Evolutionary conservation across 306 rosid species (phyloP), one percentile per base, ranked within the genome.

Genomic region (Lagenaria siceraria): DNA sequence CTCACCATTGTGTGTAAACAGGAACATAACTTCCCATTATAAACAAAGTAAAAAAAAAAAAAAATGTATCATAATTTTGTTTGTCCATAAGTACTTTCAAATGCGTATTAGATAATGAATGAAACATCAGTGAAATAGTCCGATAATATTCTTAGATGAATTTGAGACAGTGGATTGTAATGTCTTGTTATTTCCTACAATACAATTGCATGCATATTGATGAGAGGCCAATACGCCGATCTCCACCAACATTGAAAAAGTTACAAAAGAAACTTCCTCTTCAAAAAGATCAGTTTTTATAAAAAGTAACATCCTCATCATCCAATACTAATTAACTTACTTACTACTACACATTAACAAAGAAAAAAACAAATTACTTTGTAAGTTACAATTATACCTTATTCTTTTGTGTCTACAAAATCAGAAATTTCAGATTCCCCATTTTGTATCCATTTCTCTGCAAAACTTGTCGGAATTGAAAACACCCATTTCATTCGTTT

Each of bases 381-480:
- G 33, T 40, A 13, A 38, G 8, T 68, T 71, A 72, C 60, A 72
- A 49, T 40, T 73, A 73, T 73, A 73, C 77, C 77, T 52, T 73
- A 52, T 51, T 70, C 53, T 40, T 49, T 27, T 29, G 61, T 52
- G 62, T 52, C 43, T 73, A 73, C 77, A 73, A 73, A 73, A 73
- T 51, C 62, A 73, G 77, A 73, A 73, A 73, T 51, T 73, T 42
- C 48, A 52, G 27, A 29, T 52, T 52, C 77, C 77, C 61, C 77
- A 73, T 73, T 31, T 73, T 52, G 77, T 31, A 51, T 73, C 43
- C 77, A 49, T 49, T 49, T 73, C 42, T 72, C 77, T 73, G 61
- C 77, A 73, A 73, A 73, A 73, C 62, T 73, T 49, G 60, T 73
- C 19, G 53, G 31, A 42, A 24, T 6, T 10, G 64, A 46, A 48